Conservation (phyloP, 139 green algal species). For the Marvania coccoides region DNA sequence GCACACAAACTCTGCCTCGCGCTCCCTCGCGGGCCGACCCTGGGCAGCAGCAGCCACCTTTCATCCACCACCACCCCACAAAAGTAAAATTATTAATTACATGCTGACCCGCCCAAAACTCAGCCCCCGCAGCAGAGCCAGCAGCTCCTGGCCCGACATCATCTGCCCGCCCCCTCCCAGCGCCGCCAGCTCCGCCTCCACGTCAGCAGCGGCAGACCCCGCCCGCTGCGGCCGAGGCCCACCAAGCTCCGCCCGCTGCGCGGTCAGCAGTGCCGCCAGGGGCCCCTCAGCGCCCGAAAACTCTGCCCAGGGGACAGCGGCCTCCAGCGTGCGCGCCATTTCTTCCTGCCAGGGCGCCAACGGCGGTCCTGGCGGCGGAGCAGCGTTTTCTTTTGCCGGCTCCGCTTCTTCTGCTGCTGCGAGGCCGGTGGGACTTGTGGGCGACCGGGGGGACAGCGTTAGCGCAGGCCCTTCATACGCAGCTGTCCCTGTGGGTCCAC, state of each 20-base stretch:
- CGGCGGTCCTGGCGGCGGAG: too few species aligned
- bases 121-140: slow-evolving; percentile 24
- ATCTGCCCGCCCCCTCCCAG: slow-evolving; percentile 3
- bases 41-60: too few species aligned
- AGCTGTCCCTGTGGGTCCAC: not conserved
- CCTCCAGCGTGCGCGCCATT: not conserved
- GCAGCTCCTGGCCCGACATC: slow-evolving; percentile 26
- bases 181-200: not conserved
- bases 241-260: slow-evolving; percentile 10
- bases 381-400: not conserved
- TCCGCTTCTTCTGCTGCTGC: slow-evolving; percentile 4
- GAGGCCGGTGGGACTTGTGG: not conserved
- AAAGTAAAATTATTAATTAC: too few species aligned
- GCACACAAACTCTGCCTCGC: too few species aligned
- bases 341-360: not conserved
- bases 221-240: slow-evolving; percentile 2
- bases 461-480: not conserved
- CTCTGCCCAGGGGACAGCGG: not conserved
- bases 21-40: too few species aligned
- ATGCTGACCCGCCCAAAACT: slow-evolving; percentile 3
- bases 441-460: not conserved
- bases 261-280: slow-evolving; percentile 3
- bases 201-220: not conserved
- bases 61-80: too few species aligned
- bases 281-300: slow-evolving; percentile 6